These are phyloP conservation scores for Tulasnella sp. DNA, from an alignment of 768 basidiomycete genomes.

Conservation along the genomic window DNA sequence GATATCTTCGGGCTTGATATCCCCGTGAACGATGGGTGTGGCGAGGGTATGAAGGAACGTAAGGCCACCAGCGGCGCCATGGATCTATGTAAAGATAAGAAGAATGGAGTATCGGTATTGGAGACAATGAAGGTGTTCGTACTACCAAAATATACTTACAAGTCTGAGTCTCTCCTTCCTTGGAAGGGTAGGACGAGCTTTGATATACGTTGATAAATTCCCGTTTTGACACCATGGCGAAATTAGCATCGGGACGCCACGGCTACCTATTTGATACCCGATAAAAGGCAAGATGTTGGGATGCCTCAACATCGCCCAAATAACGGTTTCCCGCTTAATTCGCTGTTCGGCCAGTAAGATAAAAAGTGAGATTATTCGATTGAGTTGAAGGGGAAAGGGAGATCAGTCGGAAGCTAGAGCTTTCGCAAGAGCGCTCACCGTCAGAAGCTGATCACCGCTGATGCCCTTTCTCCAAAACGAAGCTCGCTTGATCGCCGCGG, in stretches of 20 bases:
- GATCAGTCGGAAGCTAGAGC: no score
- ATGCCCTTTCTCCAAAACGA: background rate
- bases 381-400: no score
- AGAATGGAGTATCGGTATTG: no score
- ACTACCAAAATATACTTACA: background rate
- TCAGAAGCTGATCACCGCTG: background rate
- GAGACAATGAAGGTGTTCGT: no score
- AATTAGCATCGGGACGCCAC: background rate
- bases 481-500: background rate
- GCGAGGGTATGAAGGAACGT: background rate
- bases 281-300: background rate
- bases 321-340: background rate
- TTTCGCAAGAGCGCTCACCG: background rate
- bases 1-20: background rate
- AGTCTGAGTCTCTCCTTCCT: background rate
- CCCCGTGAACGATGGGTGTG: background rate
- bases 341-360: background rate
- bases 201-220: background rate
- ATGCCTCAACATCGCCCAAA: background rate
- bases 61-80: background rate
- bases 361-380: background rate
- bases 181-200: background rate
- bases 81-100: no score
- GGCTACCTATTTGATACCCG: background rate
- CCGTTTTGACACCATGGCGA: background rate